Percentiles rank a stretch among this genome's conserved stretches.
phyloP scores from a whole-genome alignment of 768 basidiomycete genomes.

The Macrolepiota albuminosa region DNA sequence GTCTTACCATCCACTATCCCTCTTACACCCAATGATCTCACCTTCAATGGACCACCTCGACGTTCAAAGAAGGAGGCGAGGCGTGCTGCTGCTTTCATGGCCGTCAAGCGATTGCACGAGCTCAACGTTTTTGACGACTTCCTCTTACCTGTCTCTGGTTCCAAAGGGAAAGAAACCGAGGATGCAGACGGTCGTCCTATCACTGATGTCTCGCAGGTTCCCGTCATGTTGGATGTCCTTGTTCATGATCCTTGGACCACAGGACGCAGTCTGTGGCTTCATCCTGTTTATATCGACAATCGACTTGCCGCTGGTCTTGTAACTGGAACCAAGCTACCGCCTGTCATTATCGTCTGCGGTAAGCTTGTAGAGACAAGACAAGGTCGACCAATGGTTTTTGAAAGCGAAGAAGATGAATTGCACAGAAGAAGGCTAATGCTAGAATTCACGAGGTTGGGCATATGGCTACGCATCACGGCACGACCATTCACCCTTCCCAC shows the following conservation, averaged over 20 bases:
- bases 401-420: conserved; percentile 42
- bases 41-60: conserved; percentile 54
- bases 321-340: conserved; percentile 54
- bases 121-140: conserved; percentile 82
- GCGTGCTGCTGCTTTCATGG: conserved; percentile 77
- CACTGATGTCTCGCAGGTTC: conserved; percentile 39
- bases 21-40: conserved; percentile 46
- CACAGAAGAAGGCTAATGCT: conserved; percentile 49
- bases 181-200: conserved; percentile 49
- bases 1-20: conserved; percentile 65
- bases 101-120: conserved; percentile 61
- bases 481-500: conserved; percentile 47
- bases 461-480: conserved; percentile 60
- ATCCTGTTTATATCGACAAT: conserved; percentile 51
- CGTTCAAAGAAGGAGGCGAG: conserved; percentile 77
- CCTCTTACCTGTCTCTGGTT: conserved; percentile 63
- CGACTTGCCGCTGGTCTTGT: conserved; percentile 55
- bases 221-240: conserved; percentile 50
- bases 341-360: conserved; percentile 37
- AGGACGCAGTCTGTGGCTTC: conserved; percentile 55
- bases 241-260: conserved; percentile 68
- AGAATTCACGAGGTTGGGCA: conserved; percentile 57
- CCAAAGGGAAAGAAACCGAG: conserved; percentile 42
- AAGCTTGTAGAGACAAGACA: conserved; percentile 29
- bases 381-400: conserved; percentile 28